Base-by-base conservation (phyloP, 352 stramenopile species). In the Phytophthora citricola region DNA sequence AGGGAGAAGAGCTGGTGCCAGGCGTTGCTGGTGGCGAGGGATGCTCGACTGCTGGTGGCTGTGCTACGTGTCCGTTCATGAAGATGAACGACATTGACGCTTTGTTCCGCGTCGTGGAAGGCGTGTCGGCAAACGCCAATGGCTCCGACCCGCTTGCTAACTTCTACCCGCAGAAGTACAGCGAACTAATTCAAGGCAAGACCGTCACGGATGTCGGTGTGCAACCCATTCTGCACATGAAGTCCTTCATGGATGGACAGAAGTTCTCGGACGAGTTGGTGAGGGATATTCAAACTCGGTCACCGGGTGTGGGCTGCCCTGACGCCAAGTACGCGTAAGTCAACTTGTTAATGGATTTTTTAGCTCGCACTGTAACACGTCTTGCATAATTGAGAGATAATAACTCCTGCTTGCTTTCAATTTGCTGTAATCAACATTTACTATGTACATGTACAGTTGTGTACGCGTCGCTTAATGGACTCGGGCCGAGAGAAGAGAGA, bases 1-100 rank as follows among this genome's bases (percentile, higher is more conserved):
- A 93, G 65, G 87, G 76, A 5, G 79, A 84, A 0, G 76, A 87
- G 31, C 71, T 98, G 22, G 93, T 98, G 24, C 94, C 94, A 9
- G 94, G 94, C 45, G 93, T 97, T 12, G 75, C 85, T 54, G 96
- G 95, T 22, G 95, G 95, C 17, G 97, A 99, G 75, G 97, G 96
- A 29, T 99, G 97, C 79, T 98, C 90, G n/a, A 98, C 94, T 50
- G 94, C 95, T 24, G 97, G 97, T 24, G 97, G 97, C 47, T 99
- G 97, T 63, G 97, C 97, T 14, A 99, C 97, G 10, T 99, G 97
- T 52, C 97, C 97, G 4, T 99, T 98, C 67, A 99, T 99, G 97
- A 99, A 99, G 80, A 99, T 99, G 96, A 99, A 99, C 81, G 93
- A 98, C 79, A 89, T 99, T 39, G 96, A 99, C 66, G 91, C 95